These are phyloP conservation scores for Penicillium manginii DNA, from an alignment of 495 filamentous ascomycete species.

Conservation along the genomic window DNA sequence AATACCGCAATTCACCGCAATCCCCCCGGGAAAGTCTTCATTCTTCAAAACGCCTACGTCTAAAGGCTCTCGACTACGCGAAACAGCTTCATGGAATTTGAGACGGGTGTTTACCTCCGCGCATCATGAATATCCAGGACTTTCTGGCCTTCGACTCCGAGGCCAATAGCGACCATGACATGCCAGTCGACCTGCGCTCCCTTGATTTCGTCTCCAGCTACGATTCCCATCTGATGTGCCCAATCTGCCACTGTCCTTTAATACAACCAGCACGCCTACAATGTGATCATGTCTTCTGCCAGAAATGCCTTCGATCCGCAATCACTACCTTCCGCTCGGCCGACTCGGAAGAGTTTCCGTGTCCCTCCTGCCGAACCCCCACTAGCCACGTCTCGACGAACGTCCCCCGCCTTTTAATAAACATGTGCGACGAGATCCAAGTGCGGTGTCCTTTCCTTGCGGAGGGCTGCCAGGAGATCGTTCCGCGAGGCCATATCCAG, in stretches of 20 bases:
- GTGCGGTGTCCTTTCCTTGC: constrained; percentile 70
- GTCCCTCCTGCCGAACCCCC: constrained; percentile 51
- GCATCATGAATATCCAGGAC: constrained; percentile 39
- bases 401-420: constrained; percentile 58
- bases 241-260: constrained; percentile 80
- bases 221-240: constrained; percentile 80
- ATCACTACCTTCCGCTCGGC: constrained; percentile 46
- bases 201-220: constrained; percentile 71
- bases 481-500: constrained; percentile 68
- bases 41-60: not conserved
- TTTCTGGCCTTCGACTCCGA: constrained; percentile 42
- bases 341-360: constrained; percentile 46
- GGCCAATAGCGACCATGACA: constrained; percentile 30
- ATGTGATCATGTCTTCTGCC: constrained; percentile 81
- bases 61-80: not conserved
- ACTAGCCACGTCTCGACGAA: constrained; percentile 40
- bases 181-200: constrained; percentile 63
- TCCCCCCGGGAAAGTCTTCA: not conserved
- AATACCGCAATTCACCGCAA: constrained; percentile 14
- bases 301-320: constrained; percentile 67
- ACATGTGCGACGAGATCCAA: constrained; percentile 74
- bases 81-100: not conserved
- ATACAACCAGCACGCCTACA: constrained; percentile 69
- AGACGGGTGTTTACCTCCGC: not conserved
- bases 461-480: constrained; percentile 65